Evolutionary conservation across 441 rosid genomes (phyloP), one percentile per base, ranked within the genome.

Genomic region (Euphorbia schlechtendalii): DNA sequence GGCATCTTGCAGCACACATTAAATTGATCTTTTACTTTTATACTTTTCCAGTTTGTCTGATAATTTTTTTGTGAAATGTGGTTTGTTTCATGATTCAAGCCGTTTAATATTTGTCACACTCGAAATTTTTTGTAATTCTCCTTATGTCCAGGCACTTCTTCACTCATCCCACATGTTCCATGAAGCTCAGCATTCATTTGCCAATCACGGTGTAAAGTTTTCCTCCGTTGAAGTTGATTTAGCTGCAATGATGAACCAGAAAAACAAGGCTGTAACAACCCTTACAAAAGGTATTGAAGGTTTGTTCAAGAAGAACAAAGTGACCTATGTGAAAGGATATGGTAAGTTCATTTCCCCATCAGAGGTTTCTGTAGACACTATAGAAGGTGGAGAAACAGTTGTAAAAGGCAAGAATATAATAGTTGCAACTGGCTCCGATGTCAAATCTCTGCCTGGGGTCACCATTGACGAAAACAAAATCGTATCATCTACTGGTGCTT

Each of bases 111-210:
- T 13, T 57, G 49, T 28, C 32, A 6, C 5, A n/a, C n/a, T 48
- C 34, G 8, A 22, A 49, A 38, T 14, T 52, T 1, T 24, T 45
- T 46, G 22, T 27, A 20, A 3, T n/a, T 36, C 41, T 40, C n/a
- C 59, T 14, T 38, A 25, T 45, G 15, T 63, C 48, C 77, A 92
- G 98, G 96, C 99, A 0, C 92, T 91, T 73, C 96, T 94, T 71
- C 99, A 94, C 82, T 94, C 99, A 15, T 91, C 99, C 52, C 99
- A 94, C 77, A 94, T 89, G 98, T 94, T 74, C 75, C 98, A 91
- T 64, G 96, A 94, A 78, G 98, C 99, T 53, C 70, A 68, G 67
- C 98, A 94, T 73, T 81, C 96, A 27, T 94, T 94, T 21, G 87
- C 97, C 32, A 67, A 36, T 69, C 99, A 91, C 27, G 99, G 99